Conservation (phyloP, 2,329 filamentous ascomycete species). For the Penicillium sp. region DNA sequence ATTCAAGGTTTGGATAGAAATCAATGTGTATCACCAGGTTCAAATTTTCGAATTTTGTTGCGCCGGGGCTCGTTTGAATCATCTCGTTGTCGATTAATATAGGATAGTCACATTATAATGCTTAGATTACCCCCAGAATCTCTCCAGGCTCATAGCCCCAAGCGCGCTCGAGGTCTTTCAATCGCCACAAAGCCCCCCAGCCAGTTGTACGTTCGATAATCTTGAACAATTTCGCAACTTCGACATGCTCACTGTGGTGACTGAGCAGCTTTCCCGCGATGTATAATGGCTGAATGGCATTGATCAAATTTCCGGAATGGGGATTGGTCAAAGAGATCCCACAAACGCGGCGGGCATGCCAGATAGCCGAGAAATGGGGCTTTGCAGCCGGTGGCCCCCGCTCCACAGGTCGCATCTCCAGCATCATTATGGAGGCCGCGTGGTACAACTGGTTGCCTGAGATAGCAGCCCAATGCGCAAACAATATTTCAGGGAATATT, state of each 20-base stretch:
- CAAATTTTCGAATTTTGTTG: not conserved
- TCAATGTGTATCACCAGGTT: not conserved
- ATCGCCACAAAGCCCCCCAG: constrained; percentile 55
- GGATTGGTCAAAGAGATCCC: constrained; percentile 58
- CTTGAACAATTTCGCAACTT: constrained; percentile 43
- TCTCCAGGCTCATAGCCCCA: constrained; percentile 30
- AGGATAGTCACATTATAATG: not conserved
- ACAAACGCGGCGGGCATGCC: constrained; percentile 57
- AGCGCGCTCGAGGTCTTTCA: constrained; percentile 50
- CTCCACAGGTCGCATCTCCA: constrained; percentile 44
- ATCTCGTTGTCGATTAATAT: not conserved
- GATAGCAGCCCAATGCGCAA: constrained; percentile 55
- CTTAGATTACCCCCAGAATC: constrained; percentile 23
- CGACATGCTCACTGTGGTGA: constrained; percentile 46
- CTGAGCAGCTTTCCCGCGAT: constrained; percentile 56
- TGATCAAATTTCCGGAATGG: constrained; percentile 56
- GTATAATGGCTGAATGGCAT: constrained; percentile 59
- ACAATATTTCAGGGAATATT: constrained; percentile 55
- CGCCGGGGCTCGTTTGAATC: not conserved
- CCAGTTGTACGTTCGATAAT: constrained; percentile 55
- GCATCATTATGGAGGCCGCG: constrained; percentile 54
- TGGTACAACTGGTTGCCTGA: constrained; percentile 59
- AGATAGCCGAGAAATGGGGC: constrained; percentile 46
- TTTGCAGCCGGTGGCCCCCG: constrained; percentile 19
- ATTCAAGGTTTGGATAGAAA: not conserved